Evolutionary conservation across 768 basidiomycete genomes (phyloP).

Genomic region (Boletus vermiculosoides): DNA sequence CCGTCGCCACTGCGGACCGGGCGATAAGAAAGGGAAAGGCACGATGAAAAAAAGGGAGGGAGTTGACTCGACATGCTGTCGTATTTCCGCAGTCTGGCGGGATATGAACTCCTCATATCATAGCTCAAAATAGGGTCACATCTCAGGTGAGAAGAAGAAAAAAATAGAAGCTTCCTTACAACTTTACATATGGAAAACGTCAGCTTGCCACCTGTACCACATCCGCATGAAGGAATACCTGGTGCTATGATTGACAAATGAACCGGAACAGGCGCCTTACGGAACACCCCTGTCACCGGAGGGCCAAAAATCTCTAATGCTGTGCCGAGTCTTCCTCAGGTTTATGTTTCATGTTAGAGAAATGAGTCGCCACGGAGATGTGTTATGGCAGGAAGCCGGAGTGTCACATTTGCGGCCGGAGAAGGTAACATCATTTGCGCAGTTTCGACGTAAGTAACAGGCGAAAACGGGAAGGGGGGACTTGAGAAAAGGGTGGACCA

Average conservation of each 20-base stretch:
- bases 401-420: not conserved
- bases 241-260: not conserved
- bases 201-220: constrained; percentile 9
- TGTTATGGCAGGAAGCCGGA: not conserved
- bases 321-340: constrained; percentile 16
- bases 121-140: constrained; percentile 8
- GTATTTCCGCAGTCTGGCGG: constrained; percentile 1
- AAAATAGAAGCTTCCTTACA: constrained; percentile 2
- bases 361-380: constrained; percentile 9
- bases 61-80: constrained; percentile 9
- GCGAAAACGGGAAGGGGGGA: not conserved
- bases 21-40: not conserved
- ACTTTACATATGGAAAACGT: constrained; percentile 10
- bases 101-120: constrained; percentile 12
- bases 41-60: not conserved
- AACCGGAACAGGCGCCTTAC: constrained; percentile 18
- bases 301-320: constrained; percentile 23
- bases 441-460: not conserved
- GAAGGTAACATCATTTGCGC: not conserved
- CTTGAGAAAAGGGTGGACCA: not conserved
- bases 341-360: constrained; percentile 8
- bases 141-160: constrained; percentile 11
- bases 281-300: constrained; percentile 18
- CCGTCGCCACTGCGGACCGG: not conserved
- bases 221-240: constrained; percentile 5